A percentile compares a stretch with the other conserved stretches of the same genome.
Evolutionary conservation across 192 early-diverging fungal genomes (phyloP).

Genomic region (Blastocladiella britannica): DNA sequence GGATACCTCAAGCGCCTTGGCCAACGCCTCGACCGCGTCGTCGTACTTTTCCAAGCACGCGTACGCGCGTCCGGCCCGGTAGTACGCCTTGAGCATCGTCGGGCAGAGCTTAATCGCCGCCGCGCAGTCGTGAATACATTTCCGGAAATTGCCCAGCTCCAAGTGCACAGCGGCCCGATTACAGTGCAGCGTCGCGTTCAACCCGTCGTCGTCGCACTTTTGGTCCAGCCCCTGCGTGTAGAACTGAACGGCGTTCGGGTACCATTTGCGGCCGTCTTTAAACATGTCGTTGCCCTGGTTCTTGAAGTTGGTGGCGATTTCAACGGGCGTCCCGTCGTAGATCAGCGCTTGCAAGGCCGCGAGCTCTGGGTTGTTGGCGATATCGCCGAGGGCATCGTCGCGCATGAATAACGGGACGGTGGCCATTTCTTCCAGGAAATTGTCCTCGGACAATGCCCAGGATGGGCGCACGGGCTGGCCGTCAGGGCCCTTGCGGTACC

Average conservation of each 20-base stretch:
- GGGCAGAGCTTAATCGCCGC: slow-evolving; percentile 56
- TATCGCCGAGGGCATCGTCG: slow-evolving; percentile 34
- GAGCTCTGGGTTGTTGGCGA: slow-evolving; percentile 49
- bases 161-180: slow-evolving; percentile 88
- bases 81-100: slow-evolving; percentile 79
- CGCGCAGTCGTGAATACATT: slow-evolving; percentile 72
- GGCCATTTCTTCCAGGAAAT: slow-evolving; percentile 35
- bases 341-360: slow-evolving; percentile 62
- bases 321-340: slow-evolving; percentile 81
- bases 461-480: slow-evolving; percentile 8
- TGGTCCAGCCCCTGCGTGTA: slow-evolving; percentile 73
- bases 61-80: slow-evolving; percentile 68
- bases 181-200: slow-evolving; percentile 58
- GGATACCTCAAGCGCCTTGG: background rate
- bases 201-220: slow-evolving; percentile 42
- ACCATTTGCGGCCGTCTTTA: slow-evolving; percentile 38
- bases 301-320: slow-evolving; percentile 81
- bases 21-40: slow-evolving; percentile 35
- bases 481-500: background rate
- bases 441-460: slow-evolving; percentile 20
- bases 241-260: slow-evolving; percentile 53
- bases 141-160: slow-evolving; percentile 70
- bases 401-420: slow-evolving; percentile 93
- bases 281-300: slow-evolving; percentile 89
- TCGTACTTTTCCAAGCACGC: slow-evolving; percentile 51